Evolutionary conservation across 2,329 filamentous ascomycete species (phyloP).

Genomic region (Triangularia verruculosa): DNA sequence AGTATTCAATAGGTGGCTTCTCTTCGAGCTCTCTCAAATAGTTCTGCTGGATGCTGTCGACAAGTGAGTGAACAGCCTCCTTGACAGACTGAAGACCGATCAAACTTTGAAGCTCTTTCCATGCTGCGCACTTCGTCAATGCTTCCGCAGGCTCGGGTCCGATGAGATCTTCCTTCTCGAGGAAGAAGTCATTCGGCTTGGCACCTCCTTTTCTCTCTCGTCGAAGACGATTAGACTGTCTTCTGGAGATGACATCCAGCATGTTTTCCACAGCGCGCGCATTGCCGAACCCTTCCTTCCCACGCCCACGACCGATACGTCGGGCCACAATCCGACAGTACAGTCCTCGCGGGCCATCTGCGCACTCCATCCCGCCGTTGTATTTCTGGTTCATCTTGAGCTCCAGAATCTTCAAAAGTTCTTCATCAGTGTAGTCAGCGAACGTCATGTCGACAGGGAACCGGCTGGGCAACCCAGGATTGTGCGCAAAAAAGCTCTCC

Average conservation of each 20-base stretch:
- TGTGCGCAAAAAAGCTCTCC: conserved; percentile 74
- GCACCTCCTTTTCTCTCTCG: conserved; percentile 42
- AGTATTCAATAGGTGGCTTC: conserved; percentile 55
- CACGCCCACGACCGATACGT: conserved; percentile 60
- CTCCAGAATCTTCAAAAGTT: conserved; percentile 61
- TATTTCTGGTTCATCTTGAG: conserved; percentile 55
- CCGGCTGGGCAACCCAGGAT: conserved; percentile 66
- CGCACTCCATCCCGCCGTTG: conserved; percentile 52
- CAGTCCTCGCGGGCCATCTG: conserved; percentile 57
- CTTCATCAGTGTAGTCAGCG: conserved; percentile 63
- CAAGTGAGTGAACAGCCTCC: conserved; percentile 51
- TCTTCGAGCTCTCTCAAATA: conserved; percentile 65
- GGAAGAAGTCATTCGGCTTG: conserved; percentile 53
- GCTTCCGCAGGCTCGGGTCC: conserved; percentile 62
- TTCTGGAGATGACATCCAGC: conserved; percentile 49
- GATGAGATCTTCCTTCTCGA: conserved; percentile 68
- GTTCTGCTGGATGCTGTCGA: conserved; percentile 62
- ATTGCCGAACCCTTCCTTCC: conserved; percentile 68
- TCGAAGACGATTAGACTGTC: conserved; percentile 57
- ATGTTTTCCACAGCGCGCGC: conserved; percentile 66
- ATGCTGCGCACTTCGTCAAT: conserved; percentile 52
- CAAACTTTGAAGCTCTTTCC: conserved; percentile 55
- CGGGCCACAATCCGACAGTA: conserved; percentile 62
- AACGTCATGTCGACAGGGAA: conserved; percentile 67
- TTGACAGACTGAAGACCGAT: conserved; percentile 64